Conservation (phyloP, 108 stramenopile genomes). For the Pseudonitzschia multiseries region DNA sequence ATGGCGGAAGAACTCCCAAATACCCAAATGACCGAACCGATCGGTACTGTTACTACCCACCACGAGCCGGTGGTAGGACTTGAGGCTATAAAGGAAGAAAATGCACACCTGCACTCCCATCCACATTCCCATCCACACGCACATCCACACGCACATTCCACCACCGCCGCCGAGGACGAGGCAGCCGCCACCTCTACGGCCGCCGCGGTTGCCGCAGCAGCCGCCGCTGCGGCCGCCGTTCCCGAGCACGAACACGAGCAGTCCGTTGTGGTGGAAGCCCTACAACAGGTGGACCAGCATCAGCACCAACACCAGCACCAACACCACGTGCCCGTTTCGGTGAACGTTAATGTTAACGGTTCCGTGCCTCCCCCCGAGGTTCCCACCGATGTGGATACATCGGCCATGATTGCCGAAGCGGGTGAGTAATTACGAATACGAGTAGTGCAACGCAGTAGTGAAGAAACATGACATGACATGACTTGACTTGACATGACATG, state of each 20-base stretch:
- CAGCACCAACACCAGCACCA: no score
- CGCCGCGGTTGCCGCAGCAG: neutral
- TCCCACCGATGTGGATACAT: conserved; percentile 4
- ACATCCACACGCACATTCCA: neutral
- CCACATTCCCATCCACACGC: neutral
- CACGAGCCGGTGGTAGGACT: no score
- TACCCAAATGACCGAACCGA: no score
- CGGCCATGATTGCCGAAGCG: conserved; percentile 19
- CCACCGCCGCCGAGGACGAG: neutral
- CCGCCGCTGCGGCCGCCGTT: neutral
- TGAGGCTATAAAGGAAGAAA: no score
- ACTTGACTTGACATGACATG: no score
- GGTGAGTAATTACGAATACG: neutral
- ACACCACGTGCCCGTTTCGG: no score
- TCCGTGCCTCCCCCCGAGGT: neutral
- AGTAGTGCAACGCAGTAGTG: neutral
- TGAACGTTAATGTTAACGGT: no score
- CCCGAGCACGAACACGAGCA: neutral
- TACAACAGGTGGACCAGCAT: no score
- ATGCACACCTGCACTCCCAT: no score
- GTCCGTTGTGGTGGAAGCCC: neutral
- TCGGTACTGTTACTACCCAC: no score
- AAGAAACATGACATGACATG: neutral
- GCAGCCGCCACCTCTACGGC: neutral
- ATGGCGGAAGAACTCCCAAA: no score